Evolutionary conservation across 1,284 basidiomycete species (phyloP).

Genomic region (Peniophora sp.): DNA sequence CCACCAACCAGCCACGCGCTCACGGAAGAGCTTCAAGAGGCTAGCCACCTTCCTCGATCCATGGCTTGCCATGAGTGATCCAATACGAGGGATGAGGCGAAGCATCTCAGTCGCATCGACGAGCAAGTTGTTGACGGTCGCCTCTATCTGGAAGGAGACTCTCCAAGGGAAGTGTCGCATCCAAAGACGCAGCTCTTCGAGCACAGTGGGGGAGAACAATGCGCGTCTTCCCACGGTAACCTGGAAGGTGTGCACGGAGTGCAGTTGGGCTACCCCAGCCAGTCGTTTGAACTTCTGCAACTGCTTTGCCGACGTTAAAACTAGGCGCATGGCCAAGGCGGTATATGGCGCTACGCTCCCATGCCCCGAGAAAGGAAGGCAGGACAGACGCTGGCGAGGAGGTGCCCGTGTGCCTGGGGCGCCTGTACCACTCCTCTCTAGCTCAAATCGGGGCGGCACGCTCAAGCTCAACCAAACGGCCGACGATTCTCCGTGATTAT

Average conservation of each 20-base stretch:
- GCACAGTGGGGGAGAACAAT: conserved; percentile 32
- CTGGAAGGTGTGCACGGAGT: conserved; percentile 20
- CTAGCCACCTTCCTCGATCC: conserved; percentile 28
- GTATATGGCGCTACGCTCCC: conserved; percentile 32
- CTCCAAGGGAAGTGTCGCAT: conserved; percentile 35
- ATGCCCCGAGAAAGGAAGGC: conserved; percentile 13
- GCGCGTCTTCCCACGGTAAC: conserved; percentile 30
- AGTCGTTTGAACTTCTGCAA: conserved; percentile 31
- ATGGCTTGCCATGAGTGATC: conserved; percentile 17
- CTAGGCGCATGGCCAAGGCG: conserved; percentile 39
- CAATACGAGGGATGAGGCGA: conserved; percentile 29
- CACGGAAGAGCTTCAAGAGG: conserved; percentile 38
- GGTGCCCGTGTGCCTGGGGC: not conserved
- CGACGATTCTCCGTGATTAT: too few species aligned
- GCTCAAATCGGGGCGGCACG: not conserved
- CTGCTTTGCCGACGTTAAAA: conserved; percentile 27
- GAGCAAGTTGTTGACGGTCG: conserved; percentile 30
- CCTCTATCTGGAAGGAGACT: conserved; percentile 50
- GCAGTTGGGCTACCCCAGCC: conserved; percentile 28
- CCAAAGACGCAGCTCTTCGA: conserved; percentile 27
- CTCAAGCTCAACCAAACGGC: not conserved
- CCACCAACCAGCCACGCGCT: conserved; percentile 21
- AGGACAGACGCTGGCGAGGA: not conserved
- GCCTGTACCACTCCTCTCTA: not conserved
- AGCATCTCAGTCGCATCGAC: conserved; percentile 43